Base-by-base conservation (phyloP, 306 rosid genomes). In the Purshia tridentata region DNA sequence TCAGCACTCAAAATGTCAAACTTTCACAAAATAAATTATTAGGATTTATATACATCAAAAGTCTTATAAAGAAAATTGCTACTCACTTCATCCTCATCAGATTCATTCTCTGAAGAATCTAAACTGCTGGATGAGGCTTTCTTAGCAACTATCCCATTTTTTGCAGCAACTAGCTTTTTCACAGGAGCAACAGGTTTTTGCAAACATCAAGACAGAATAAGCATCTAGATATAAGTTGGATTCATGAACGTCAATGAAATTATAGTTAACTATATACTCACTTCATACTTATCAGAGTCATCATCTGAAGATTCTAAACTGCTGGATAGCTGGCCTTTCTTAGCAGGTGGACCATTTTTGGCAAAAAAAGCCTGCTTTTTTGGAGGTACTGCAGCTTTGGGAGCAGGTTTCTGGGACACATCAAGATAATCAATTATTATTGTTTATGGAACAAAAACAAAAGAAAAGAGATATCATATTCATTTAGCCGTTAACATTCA, bases 81-180 rank as follows among this genome's bases (percentile, higher is more conserved):
- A 72, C 90, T 82, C 75, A 87, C 92, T 20, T 84, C 84, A 12
- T 72, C 84, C 39, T 81, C 84, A 8, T 76, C 85, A 12, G 92
- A 80, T 49, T 73, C 78, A 8, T 76, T 78, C 2, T 80, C 87
- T 0, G 87, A 84, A 14, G 78, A 58, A n/a, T 77, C 80, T 0
- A 71, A 51, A 53, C 80, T 74, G 23, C 74, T 65, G 19, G 77
- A 16, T 6, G 44, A 19, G 63, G 44, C 76, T 64, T 82, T 88
- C 79, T 81, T 69, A 79, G 12, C 57, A 16, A 50, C 10, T 2
- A 50, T 15, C 8, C 84, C 88, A n/a, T 86, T 90, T 13, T 88
- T 88, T 7, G 75, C 53, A 1, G 76, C 9, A 47, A 73, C 53
- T 4, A 80, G 72, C 4, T 78, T 84, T 39, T 84, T 84, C 0